Evolutionary conservation across 106 monocot genomes (phyloP), one percentile per base, ranked within the genome.

Genomic region (Allium fistulosum): DNA sequence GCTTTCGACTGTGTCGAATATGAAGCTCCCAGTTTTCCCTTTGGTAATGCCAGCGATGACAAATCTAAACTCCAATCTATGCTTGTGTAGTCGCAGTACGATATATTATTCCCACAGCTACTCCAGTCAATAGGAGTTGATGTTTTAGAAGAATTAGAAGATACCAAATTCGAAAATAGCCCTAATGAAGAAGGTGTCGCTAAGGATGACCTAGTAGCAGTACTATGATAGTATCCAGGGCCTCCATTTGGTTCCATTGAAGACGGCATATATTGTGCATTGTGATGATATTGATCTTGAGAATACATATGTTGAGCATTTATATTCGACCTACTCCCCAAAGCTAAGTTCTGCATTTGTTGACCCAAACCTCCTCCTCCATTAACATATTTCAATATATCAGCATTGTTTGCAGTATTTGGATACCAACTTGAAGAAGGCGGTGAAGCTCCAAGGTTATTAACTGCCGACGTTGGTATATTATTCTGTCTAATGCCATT

Each of bases 41-140:
- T 53, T 49, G 78, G 55, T 16, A 75, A 71, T 2, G 68, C n/a
- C 66, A 46, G 48, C 0, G 78, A 58, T 14, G 80, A 68, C 17
- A 66, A 48, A 47, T 92, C 84, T 10, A 86, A 46, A 75, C 92
- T 92, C 96, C 96, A 97, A 68, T 97, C 96, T 73, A 97, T 82
- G 59, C 76, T 76, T n/a, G 86, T 80, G 64, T 89, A 97, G 72
- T 97, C 92, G 11, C 75, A 75, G 37, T 71, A 71, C 0, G 78
- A 61, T 51, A 71, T 69, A 11, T 65, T 51, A 37, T 37, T 37
- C 11, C 76, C 69, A 26, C 76, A 69, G 1, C 74, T 73, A 50
- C 71, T 80, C 94, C 91, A 95, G 68, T 87, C 87, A 26, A 74
- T 72, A 12, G 77, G 58, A 0, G 78, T 74, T 0, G 76, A 75